Evolutionary conservation across 106 monocot species (phyloP), one percentile per base, ranked within the genome.

Genomic region (Cymbidium sinense): DNA sequence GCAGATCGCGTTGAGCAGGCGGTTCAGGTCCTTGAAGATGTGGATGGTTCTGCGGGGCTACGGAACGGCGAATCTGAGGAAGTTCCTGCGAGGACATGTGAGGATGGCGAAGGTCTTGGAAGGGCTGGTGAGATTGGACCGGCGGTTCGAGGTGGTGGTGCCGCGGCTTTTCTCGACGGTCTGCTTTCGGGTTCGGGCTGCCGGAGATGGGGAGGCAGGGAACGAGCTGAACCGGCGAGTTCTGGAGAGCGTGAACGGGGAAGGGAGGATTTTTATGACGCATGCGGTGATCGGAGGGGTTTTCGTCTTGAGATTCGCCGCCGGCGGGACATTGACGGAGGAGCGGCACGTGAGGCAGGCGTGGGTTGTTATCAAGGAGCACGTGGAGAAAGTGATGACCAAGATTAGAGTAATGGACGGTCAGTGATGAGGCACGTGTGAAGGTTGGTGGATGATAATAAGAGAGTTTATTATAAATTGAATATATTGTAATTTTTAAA

Each of bases 121-220:
- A 47, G 77, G 70, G 33, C 34, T 91, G 28, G 79, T 91, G 17
- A 2, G n/a, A 0, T 10, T 25, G 30, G 91, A 91, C 50, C n/a
- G 54, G 12, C 51, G 88, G 65, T 91, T 91, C 75, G 88, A 91
- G 86, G 81, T 91, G 25, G 91, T 86, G 6, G 88, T 80, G 2
- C 86, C 82, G 3, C 70, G 84, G 50, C 43, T 70, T 37, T 90
- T 90, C 73, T 47, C 87, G 1, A 55, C 80, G 30, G 90, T 90
- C 13, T 87, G 87, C 67, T 90, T 90, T 87, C 79, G 87, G 9
- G 18, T 35, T 1, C 6, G 1, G 17, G 23, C 27, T 0, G 64
- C 2, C 0, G 23, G 55, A 23, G 81, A 64, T 5, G 61, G 27
- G 50, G 36, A 47, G 27, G 70, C 4, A 27, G 36, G 4, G 44